phyloP scores from a whole-genome alignment of 768 basidiomycete genomes.

The Kwoniella shandongensis region DNA sequence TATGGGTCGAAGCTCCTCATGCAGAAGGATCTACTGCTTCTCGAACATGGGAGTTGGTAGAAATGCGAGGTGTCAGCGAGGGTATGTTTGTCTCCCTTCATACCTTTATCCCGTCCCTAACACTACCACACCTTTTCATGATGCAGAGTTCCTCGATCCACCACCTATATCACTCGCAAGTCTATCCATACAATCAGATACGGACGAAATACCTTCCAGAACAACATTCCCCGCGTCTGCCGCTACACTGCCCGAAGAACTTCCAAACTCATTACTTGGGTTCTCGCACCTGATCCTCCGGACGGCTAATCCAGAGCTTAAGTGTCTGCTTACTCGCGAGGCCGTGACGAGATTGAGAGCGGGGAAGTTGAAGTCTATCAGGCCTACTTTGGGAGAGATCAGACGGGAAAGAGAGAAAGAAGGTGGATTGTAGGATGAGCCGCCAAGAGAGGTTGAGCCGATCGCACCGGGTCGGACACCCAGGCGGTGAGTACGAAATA shows the following conservation, averaged over 20 bases:
- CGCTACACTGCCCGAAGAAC: slow-evolving; percentile 11
- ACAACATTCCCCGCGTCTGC: slow-evolving; percentile 11
- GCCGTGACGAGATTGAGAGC: slow-evolving; percentile 70
- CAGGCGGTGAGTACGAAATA: slow-evolving; percentile 45
- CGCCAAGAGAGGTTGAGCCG: slow-evolving; percentile 62
- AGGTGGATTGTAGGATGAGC: slow-evolving; percentile 56
- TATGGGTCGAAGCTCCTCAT: slow-evolving; percentile 37
- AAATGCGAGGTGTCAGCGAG: slow-evolving; percentile 43
- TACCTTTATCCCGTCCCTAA: neutral
- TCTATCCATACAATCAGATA: slow-evolving; percentile 14
- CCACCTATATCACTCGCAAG: slow-evolving; percentile 54
- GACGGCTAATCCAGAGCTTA: slow-evolving; percentile 67
- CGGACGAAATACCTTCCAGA: slow-evolving; percentile 20
- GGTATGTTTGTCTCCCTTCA: slow-evolving; percentile 19
- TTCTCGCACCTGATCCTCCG: slow-evolving; percentile 78
- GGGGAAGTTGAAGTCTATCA: slow-evolving; percentile 67
- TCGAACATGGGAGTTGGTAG: slow-evolving; percentile 39
- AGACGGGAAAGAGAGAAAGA: slow-evolving; percentile 27
- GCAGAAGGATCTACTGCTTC: neutral
- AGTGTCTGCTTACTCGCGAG: slow-evolving; percentile 63
- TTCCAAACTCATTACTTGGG: slow-evolving; percentile 69
- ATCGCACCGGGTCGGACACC: slow-evolving; percentile 65
- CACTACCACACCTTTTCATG: slow-evolving; percentile 16
- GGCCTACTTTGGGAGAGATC: slow-evolving; percentile 56
- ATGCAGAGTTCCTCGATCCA: slow-evolving; percentile 67